A percentile compares a stretch with the other conserved stretches of the same genome.
Evolutionary conservation across 768 basidiomycete genomes (phyloP).

Genomic region (Collybia sordida): DNA sequence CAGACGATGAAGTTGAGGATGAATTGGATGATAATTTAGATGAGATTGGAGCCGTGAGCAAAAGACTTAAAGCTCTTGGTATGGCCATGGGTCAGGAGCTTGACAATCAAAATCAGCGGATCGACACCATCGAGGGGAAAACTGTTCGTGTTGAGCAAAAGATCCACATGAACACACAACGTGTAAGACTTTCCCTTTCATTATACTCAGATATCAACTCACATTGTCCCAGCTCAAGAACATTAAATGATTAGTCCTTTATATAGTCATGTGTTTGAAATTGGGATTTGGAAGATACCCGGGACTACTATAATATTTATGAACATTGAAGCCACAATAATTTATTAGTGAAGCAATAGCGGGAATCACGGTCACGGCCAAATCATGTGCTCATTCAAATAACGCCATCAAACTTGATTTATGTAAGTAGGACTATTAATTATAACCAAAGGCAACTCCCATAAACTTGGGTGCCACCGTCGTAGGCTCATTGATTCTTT

Average conservation of each 20-base stretch:
- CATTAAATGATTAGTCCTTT: constrained; percentile 43
- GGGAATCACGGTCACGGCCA: constrained; percentile 14
- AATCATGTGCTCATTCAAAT: constrained; percentile 18
- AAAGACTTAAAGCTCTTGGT: constrained; percentile 76
- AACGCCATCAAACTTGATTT: neutral
- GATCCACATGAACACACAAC: constrained; percentile 81
- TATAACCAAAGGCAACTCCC: too few relatives aligned
- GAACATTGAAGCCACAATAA: neutral
- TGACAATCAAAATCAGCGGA: constrained; percentile 78
- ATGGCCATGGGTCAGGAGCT: constrained; percentile 87
- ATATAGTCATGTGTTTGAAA: too few relatives aligned
- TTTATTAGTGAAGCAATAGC: neutral
- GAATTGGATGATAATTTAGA: constrained; percentile 91
- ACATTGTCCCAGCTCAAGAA: constrained; percentile 49
- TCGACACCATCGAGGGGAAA: constrained; percentile 78
- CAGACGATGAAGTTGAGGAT: constrained; percentile 93
- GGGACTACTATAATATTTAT: constrained; percentile 13
- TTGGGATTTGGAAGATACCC: neutral
- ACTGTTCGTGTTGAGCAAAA: constrained; percentile 71
- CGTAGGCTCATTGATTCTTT: too few relatives aligned
- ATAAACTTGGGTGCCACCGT: too few relatives aligned
- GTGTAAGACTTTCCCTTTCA: constrained; percentile 40
- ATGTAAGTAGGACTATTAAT: too few relatives aligned
- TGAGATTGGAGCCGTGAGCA: constrained; percentile 78
- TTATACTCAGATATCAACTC: constrained; percentile 1